Evolutionary conservation across 192 early-diverging fungal genomes (phyloP), one percentile per base, ranked within the genome.

Genomic region (Entomortierella chlamydospora): DNA sequence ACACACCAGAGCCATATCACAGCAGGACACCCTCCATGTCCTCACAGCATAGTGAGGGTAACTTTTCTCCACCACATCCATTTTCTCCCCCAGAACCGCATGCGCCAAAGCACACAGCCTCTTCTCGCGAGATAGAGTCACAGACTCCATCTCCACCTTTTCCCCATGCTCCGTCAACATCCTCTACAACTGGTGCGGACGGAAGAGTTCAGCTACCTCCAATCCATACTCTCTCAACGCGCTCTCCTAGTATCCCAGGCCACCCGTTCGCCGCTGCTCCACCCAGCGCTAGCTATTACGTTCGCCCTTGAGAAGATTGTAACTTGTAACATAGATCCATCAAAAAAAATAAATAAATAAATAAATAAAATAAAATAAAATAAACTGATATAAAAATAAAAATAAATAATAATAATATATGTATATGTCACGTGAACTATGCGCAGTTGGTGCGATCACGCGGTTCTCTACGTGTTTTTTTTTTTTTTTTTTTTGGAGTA

Each of bases 21-120:
- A 76, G 73, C 22, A 58, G 73, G 4, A 76, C 73, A 11, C 73
- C 73, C 7, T 76, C 73, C 52, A 76, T 68, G 64, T 68, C 73
- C 4, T 76, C 73, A 10, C 73, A 62, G 31, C 65, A 76, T 31
- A 76, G 73, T 12, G 73, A 76, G 18, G 58, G 60, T 31, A 68
- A 62, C 9, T 53, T 68, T 29, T 76, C 73, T 11, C 73, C 73
- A 23, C 65, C 60, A 1, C 73, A 63, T 18, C 65, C 73, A 1
- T 68, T 61, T 53, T 76, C 73, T 0, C 73, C 59, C 13, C 41
- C 61, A 15, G 70, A 72, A 25, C 51, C 61, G 8, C 52, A 62
- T 12, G 39, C 25, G 50, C 41, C 58, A 17, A 42, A 3, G 41
- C 64, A 34, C 20, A 47, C 45, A 37, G 51, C 8, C 4, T 47